phyloP scores from a whole-genome alignment of 768 basidiomycete species.

The Leccinum subtestaceum region DNA sequence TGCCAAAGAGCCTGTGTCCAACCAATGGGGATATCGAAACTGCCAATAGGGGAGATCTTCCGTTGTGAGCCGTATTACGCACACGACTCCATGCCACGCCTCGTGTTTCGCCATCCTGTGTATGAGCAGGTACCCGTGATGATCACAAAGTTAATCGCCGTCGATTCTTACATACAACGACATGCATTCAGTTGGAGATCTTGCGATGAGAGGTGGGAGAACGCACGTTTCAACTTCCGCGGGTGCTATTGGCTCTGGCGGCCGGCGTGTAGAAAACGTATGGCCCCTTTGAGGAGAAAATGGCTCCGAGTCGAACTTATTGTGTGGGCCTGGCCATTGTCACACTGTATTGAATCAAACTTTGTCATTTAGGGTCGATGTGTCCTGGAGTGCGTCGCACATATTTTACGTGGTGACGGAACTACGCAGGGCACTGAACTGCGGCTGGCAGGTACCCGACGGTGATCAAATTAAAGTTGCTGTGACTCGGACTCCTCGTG shows the following conservation, averaged over 20 bases:
- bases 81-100: not conserved
- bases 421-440: not conserved
- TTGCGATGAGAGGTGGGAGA: not conserved
- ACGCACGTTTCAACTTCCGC: not conserved
- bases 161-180: slow-evolving; percentile 1
- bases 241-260: not conserved
- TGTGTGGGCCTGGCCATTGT: not conserved
- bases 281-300: not conserved
- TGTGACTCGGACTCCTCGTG: not conserved
- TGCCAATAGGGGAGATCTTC: slow-evolving; percentile 1
- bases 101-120: slow-evolving; percentile 15
- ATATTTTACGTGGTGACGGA: not conserved
- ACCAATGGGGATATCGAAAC: slow-evolving; percentile 1
- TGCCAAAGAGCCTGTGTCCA: not conserved
- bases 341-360: not conserved
- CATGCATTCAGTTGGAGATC: not conserved
- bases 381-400: not conserved
- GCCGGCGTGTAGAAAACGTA: not conserved
- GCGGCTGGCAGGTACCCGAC: not conserved
- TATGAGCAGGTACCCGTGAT: not conserved
- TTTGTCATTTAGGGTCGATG: not conserved
- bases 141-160: slow-evolving; percentile 12
- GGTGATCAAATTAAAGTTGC: not conserved
- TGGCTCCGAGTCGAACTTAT: not conserved
- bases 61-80: not conserved